phyloP scores from a whole-genome alignment of 2,329 filamentous ascomycete species.

The Penicillium sp. region DNA sequence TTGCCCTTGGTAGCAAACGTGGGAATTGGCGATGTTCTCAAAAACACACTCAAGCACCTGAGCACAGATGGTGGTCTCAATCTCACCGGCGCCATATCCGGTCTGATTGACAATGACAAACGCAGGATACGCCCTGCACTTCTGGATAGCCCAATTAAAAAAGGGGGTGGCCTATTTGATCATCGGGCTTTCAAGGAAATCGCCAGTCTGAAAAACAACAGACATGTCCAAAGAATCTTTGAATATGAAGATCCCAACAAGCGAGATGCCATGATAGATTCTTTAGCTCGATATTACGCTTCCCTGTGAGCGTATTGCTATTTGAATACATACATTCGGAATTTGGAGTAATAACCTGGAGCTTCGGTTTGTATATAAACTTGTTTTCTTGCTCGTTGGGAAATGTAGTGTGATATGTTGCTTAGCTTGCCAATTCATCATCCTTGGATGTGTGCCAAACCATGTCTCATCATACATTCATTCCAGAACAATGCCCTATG shows the following conservation, averaged over 20 bases:
- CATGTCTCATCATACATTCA: conserved; percentile 1
- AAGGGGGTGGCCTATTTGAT: not conserved
- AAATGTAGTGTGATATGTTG: too few species aligned
- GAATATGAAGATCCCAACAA: conserved; percentile 8
- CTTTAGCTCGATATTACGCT: conserved; percentile 11
- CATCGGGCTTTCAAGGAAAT: conserved; percentile 6
- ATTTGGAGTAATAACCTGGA: too few species aligned
- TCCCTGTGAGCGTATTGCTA: conserved; percentile 6
- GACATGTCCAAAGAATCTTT: conserved; percentile 15
- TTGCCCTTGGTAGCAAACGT: conserved; percentile 19
- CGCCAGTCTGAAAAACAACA: conserved; percentile 13
- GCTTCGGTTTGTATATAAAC: too few species aligned
- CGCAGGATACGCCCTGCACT: not conserved
- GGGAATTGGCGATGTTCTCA: conserved; percentile 16
- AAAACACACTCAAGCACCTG: conserved; percentile 18
- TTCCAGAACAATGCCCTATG: conserved; percentile 8
- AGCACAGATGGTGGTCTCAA: conserved; percentile 4
- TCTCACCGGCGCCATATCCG: conserved; percentile 2
- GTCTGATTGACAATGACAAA: not conserved
- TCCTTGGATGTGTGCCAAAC: too few species aligned
- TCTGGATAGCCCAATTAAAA: not conserved
- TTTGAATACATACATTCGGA: not conserved
- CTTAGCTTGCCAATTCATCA: too few species aligned
- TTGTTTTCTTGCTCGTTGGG: too few species aligned
- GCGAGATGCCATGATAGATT: conserved; percentile 20